Conservation (phyloP, 768 basidiomycete species). For the Wakefieldia striispora region DNA sequence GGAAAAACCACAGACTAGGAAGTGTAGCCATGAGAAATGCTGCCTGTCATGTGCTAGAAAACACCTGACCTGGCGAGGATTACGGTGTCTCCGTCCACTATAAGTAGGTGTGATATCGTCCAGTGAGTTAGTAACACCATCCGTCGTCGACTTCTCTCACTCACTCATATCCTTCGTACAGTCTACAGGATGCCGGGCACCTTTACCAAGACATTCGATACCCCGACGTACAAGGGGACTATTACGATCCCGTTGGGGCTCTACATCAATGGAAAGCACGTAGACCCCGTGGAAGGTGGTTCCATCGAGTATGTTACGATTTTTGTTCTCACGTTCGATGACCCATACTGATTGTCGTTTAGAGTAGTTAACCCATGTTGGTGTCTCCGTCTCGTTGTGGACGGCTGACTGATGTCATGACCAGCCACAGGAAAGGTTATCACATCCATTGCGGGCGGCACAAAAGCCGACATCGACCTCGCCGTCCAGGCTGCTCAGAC, state of each 20-base stretch:
- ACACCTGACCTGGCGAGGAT: too few relatives aligned
- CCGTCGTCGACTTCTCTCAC: background rate
- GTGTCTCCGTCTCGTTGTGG: slow-evolving; percentile 7
- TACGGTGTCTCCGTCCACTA: background rate
- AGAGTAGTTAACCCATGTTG: slow-evolving; percentile 57
- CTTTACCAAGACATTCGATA: slow-evolving; percentile 51
- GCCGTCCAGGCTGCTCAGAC: slow-evolving; percentile 70
- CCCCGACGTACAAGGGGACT: slow-evolving; percentile 55
- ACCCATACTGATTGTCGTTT: slow-evolving; percentile 4
- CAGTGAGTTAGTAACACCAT: background rate
- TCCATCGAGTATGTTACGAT: slow-evolving; percentile 56
- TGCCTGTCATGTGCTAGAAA: too few relatives aligned
- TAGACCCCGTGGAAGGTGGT: slow-evolving; percentile 49
- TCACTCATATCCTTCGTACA: background rate
- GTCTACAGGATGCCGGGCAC: slow-evolving; percentile 34
- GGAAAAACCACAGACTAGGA: too few relatives aligned
- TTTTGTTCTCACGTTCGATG: background rate
- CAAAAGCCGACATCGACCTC: slow-evolving; percentile 67
- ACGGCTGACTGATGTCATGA: slow-evolving; percentile 20
- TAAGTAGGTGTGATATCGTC: slow-evolving; percentile 4
- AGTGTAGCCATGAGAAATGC: too few relatives aligned
- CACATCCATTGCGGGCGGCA: slow-evolving; percentile 54
- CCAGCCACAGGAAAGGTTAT: slow-evolving; percentile 66
- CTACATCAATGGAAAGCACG: slow-evolving; percentile 58
- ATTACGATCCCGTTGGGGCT: slow-evolving; percentile 58